Evolutionary conservation across 2,329 filamentous ascomycete genomes (phyloP), one percentile per base, ranked within the genome.

Genomic region (Alternaria rosae): DNA sequence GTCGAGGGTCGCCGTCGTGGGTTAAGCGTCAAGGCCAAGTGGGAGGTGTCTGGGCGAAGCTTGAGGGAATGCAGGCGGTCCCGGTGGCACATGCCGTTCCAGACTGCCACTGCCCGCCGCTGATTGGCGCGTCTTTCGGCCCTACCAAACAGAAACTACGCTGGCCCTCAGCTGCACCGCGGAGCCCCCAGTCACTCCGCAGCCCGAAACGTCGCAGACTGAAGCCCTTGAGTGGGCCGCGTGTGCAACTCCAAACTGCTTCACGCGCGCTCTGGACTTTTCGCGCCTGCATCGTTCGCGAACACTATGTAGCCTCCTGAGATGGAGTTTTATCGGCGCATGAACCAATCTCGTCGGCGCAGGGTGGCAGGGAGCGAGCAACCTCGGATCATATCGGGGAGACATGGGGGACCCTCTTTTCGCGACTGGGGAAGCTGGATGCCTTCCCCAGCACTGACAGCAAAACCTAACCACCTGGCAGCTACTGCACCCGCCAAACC

Each of bases 1-100:
- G 42, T 65, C 47, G 45, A 54, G 50, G 35, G 57, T 58, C 30
- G 50, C 61, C 48, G 59, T 56, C 53, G 62, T 58, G 53, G 65
- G 66, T 60, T 68, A 66, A 64, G 66, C 68, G 66, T 67, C 67
- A 64, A 69, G 68, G 67, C 64, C 59, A 65, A 63, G 70, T 71
- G 70, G 70, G 69, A 69, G 66, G 68, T 66, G 70, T 51, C 50
- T 66, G 64, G 61, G 59, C 56, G 66, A 59, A 56, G 59, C 59
- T 62, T 54, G 61, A 56, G 58, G 61, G 51, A 52, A 53, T 35
- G 47, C 59, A 58, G 59, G 57, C 59, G 59, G 55, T 57, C 38
- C 51, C 52, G 60, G 59, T 64, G 65, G 62, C 66, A 68, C 47
- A 54, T 58, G 59, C 62, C 54, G 41, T 51, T 57, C 41, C 64